Evolutionary conservation across 2,329 filamentous ascomycete species (phyloP).

Genomic region (Huntiella abstrusa): DNA sequence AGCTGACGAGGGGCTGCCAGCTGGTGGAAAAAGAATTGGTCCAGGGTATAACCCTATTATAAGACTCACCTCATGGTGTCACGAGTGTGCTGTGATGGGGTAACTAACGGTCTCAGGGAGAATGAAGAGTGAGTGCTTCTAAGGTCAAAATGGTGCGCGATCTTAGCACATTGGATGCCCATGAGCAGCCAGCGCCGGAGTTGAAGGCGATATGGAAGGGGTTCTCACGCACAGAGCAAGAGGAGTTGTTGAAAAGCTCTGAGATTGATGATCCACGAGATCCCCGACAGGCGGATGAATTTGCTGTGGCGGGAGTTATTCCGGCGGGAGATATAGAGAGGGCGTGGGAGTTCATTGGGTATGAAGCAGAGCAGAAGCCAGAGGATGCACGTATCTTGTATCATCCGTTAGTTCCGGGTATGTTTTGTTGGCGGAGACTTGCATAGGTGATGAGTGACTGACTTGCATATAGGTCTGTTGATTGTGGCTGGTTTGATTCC

Average conservation of each 20-base stretch:
- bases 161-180: conserved; percentile 41
- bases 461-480: conserved; percentile 43
- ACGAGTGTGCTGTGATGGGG: no score
- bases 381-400: conserved; percentile 36
- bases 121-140: no score
- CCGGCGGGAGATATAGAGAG: conserved; percentile 22
- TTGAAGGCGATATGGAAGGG: conserved; percentile 58
- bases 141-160: conserved; percentile 1
- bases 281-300: conserved; percentile 22
- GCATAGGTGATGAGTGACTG: background rate
- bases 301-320: conserved; percentile 27
- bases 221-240: conserved; percentile 41
- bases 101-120: no score
- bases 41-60: no score
- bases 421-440: conserved; percentile 12
- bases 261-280: conserved; percentile 31
- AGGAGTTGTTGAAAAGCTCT: conserved; percentile 31
- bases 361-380: conserved; percentile 17
- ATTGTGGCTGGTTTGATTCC: conserved; percentile 62
- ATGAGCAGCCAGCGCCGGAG: conserved; percentile 54
- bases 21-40: no score
- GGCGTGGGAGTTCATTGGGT: conserved; percentile 26
- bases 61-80: no score
- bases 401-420: conserved; percentile 51
- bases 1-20: background rate